Evolutionary conservation across 108 stramenopile genomes (phyloP).

Genomic region (Epithemia pelagica): DNA sequence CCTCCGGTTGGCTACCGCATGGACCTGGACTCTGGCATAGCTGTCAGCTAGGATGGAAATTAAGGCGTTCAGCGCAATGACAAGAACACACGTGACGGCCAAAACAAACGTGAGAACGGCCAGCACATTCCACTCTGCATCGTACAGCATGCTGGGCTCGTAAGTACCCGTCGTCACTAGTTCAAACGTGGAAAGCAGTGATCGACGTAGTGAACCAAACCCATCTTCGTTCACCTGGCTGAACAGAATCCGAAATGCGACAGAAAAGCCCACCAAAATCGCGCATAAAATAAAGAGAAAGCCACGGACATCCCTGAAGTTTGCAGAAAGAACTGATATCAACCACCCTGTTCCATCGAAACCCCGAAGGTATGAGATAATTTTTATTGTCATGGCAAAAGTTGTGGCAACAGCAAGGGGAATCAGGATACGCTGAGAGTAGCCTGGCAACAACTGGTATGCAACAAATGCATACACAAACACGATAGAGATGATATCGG

Average conservation of each 20-base stretch:
- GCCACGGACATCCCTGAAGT: constrained; percentile 28
- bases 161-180: constrained; percentile 26
- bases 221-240: constrained; percentile 14
- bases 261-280: constrained; percentile 29
- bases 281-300: constrained; percentile 25
- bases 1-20: constrained; percentile 24
- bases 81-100: constrained; percentile 24
- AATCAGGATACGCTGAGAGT: neutral
- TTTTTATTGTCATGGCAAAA: constrained; percentile 19
- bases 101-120: constrained; percentile 17
- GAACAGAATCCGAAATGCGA: constrained; percentile 29
- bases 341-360: constrained; percentile 31
- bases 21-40: constrained; percentile 30
- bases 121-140: constrained; percentile 6
- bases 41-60: constrained; percentile 34
- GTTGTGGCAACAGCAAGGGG: constrained; percentile 6
- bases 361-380: constrained; percentile 25
- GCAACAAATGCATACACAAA: constrained; percentile 15
- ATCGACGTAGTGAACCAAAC: constrained; percentile 18
- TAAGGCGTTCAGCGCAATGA: constrained; percentile 31
- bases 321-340: constrained; percentile 17
- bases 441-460: neutral
- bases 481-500: constrained; percentile 20
- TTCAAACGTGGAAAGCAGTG: constrained; percentile 28
- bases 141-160: constrained; percentile 20